Base-by-base conservation (phyloP, 371 early-diverging fungal genomes). In the Dichotomocladium elegans region DNA sequence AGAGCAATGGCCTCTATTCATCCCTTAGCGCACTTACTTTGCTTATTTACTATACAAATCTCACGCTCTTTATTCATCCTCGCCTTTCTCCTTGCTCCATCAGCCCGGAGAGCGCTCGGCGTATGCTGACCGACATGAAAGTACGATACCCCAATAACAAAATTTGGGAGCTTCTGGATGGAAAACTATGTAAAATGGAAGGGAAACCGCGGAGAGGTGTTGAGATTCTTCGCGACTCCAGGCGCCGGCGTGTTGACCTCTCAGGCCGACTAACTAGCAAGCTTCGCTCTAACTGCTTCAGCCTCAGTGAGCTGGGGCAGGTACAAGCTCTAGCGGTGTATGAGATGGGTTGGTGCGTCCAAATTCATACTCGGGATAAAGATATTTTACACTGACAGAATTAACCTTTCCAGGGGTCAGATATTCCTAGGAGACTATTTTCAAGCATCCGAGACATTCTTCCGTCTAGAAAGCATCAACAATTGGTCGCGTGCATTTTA, bases 401-500 rank as follows among this genome's bases (percentile, higher is more conserved):
- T 0, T 26, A 47, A 8, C 15, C 15, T 44, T 41, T 24, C 17
- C 29, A 77, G 77, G 77, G 77, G 69, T 6, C 77, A 77, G 51
- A 66, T 77, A 2, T 77, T 72, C 34, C 52, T 73, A n/a, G 71
- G 77, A 10, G 77, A 77, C 45, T 73, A 73, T 43, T 77, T 73
- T 47, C 74, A 77, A 53, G 74, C 74, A 21, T 59, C 74, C 27
- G 74, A 73, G 24, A 77, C 77, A 0, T 73, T 77, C 43, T 70
- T 77, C 55, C 64, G 72, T 8, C 22, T 77, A 22, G 74, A 73
- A 44, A 66, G 69, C 40, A 77, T 77, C 68, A 77, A 71, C 48
- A 73, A 73, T 21, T 77, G 77, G 77, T 73, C 73, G 3, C 68
- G 70, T 17, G 77, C 77, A 3, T 77, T 77, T 35, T 77, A 77